A percentile compares a stretch with the other conserved stretches of the same genome.
Conservation (phyloP, 2,329 filamentous ascomycete species). For the Claviceps fusiformis region DNA sequence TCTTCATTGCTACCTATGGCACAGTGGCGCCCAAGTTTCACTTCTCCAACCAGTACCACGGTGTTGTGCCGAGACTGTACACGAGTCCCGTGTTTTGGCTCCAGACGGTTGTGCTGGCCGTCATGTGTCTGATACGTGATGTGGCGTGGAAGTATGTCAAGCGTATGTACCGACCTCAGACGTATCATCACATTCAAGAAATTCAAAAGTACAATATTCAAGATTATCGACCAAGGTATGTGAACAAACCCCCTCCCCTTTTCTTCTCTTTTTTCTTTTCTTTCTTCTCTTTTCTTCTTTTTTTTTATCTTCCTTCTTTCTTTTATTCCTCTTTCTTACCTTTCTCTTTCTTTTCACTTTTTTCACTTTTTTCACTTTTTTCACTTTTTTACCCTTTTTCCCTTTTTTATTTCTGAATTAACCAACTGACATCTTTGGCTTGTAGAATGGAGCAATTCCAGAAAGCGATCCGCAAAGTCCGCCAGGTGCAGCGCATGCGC, state of each 20-base stretch:
- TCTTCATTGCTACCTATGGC: slow-evolving; percentile 78
- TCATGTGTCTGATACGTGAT: slow-evolving; percentile 73
- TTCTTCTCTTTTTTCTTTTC: neutral
- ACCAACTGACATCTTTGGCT: neutral
- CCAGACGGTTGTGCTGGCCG: slow-evolving; percentile 68
- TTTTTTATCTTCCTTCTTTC: too few species aligned
- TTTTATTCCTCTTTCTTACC: too few species aligned
- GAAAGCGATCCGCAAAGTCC: slow-evolving; percentile 95
- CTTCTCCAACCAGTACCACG: slow-evolving; percentile 73
- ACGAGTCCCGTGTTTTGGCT: slow-evolving; percentile 79
- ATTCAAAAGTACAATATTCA: slow-evolving; percentile 99
- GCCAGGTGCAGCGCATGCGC: slow-evolving; percentile 96
- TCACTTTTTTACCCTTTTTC: too few species aligned
- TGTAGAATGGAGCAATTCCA: slow-evolving; percentile 97
- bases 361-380: neutral
- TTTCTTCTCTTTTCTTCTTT: neutral
- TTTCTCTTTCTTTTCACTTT: too few species aligned
- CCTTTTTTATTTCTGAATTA: too few species aligned
- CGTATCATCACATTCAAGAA: slow-evolving; percentile 97
- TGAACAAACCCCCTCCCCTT: neutral
- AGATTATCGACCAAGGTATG: slow-evolving; percentile 86
- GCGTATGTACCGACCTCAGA: slow-evolving; percentile 90
- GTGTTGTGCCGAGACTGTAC: slow-evolving; percentile 71
- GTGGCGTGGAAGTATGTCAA: slow-evolving; percentile 96
- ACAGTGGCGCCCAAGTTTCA: slow-evolving; percentile 70